Percentiles rank a stretch among this genome's conserved stretches.
These are phyloP conservation scores for Elasticomyces elasticus DNA, from an alignment of 495 filamentous ascomycete genomes.

Conservation along the genomic window DNA sequence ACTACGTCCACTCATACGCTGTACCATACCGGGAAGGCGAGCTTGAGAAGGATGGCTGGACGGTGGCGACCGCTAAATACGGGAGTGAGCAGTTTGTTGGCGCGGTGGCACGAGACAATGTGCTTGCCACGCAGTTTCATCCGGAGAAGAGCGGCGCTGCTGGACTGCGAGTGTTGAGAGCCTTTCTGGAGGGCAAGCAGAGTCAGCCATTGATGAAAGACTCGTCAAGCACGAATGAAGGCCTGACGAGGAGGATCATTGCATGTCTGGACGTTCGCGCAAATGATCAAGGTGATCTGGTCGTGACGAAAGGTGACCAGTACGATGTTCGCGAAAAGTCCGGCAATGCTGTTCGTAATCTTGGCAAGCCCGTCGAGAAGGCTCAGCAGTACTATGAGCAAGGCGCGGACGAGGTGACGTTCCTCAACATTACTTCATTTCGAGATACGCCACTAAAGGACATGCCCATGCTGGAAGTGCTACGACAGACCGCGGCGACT, in stretches of 20 bases:
- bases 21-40: conserved; percentile 61
- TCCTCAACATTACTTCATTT: conserved; percentile 97
- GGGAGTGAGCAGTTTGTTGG: conserved; percentile 87
- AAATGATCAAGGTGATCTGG: conserved; percentile 91
- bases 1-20: conserved; percentile 95
- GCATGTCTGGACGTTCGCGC: conserved; percentile 92
- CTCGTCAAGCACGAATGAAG: conserved; percentile 37
- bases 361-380: conserved; percentile 94
- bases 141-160: conserved; percentile 93
- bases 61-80: conserved; percentile 76
- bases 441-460: conserved; percentile 86
- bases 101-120: conserved; percentile 70
- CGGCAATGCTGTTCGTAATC: conserved; percentile 71
- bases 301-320: conserved; percentile 97
- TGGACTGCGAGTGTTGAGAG: conserved; percentile 69
- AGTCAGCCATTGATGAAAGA: conserved; percentile 35
- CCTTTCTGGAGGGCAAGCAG: conserved; percentile 64
- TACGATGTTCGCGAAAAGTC: conserved; percentile 97
- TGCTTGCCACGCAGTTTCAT: conserved; percentile 93
- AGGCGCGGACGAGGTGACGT: conserved; percentile 92
- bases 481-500: conserved; percentile 74
- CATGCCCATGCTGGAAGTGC: conserved; percentile 88
- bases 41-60: conserved; percentile 72
- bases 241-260: conserved; percentile 80
- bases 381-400: conserved; percentile 90